Conservation (phyloP, 2,329 filamentous ascomycete species). For the Coniochaeta sp. region DNA sequence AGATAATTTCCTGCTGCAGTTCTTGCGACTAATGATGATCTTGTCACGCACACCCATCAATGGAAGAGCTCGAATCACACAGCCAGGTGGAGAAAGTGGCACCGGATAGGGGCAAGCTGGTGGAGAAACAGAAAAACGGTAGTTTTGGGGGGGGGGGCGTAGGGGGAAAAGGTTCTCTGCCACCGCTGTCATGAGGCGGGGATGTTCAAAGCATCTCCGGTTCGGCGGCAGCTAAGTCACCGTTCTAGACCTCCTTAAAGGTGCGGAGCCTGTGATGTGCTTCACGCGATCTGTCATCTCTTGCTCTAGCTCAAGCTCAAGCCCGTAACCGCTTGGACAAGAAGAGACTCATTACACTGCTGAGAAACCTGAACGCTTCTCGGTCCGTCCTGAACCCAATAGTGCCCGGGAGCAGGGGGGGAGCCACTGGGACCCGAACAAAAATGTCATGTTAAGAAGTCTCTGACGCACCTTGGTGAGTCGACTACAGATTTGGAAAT, state of each 20-base stretch:
- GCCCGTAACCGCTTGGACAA: too few relatives aligned
- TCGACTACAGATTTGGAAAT: too few relatives aligned
- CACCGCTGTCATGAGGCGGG: not conserved
- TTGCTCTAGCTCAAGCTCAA: too few relatives aligned
- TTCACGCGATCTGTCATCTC: not conserved
- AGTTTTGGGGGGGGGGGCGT: not conserved
- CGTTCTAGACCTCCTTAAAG: not conserved
- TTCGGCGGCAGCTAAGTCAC: not conserved
- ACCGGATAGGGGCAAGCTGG: not conserved
- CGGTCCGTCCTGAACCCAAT: too few relatives aligned
- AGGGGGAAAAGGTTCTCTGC: not conserved
- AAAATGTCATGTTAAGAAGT: too few relatives aligned
- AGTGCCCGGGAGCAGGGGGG: too few relatives aligned
- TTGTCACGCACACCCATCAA: conserved; percentile 11
- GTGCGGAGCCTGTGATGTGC: not conserved
- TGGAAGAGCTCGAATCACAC: not conserved
- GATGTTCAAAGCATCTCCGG: not conserved
- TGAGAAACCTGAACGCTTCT: too few relatives aligned
- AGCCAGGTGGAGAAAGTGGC: not conserved
- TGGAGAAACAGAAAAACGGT: not conserved
- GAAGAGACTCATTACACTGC: too few relatives aligned
- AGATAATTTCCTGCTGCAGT: conserved; percentile 27
- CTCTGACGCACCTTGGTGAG: too few relatives aligned
- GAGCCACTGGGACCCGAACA: too few relatives aligned
- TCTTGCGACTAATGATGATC: conserved; percentile 13